phyloP scores from a whole-genome alignment of 1,284 basidiomycete species.

The Trichosporon faecale region DNA sequence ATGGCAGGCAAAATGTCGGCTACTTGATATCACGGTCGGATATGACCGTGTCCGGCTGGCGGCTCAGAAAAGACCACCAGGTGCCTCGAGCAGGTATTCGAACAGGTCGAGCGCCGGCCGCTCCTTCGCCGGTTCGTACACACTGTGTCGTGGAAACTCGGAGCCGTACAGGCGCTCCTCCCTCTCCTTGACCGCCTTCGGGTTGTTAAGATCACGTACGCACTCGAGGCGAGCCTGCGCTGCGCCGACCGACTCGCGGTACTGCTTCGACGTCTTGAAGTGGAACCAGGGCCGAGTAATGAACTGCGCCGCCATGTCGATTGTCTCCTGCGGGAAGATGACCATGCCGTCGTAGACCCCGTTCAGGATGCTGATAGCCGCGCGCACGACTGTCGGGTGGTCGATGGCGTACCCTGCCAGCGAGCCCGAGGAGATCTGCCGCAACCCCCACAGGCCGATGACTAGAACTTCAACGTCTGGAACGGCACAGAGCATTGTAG shows the following conservation, averaged over 20 bases:
- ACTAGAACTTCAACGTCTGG: neutral
- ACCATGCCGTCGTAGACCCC: neutral
- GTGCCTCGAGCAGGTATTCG: neutral
- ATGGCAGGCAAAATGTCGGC: neutral
- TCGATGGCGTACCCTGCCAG: neutral
- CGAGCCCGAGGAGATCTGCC: neutral
- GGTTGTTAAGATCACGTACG: neutral
- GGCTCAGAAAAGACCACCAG: neutral
- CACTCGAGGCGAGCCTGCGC: neutral
- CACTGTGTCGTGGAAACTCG: neutral
- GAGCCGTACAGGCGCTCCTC: neutral
- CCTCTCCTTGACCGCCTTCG: neutral
- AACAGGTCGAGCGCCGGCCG: neutral
- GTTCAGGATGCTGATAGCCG: neutral
- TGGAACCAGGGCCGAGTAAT: neutral
- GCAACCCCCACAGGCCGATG: neutral
- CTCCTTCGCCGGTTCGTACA: neutral
- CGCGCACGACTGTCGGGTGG: neutral
- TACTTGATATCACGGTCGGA: neutral
- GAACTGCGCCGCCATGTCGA: neutral
- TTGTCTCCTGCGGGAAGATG: neutral
- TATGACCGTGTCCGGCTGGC: neutral
- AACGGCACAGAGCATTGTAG: neutral
- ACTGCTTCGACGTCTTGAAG: neutral
- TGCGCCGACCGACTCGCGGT: neutral